Evolutionary conservation across 352 stramenopile genomes (phyloP), one percentile per base, ranked within the genome.

Genomic region (Phytophthora tubulina): DNA sequence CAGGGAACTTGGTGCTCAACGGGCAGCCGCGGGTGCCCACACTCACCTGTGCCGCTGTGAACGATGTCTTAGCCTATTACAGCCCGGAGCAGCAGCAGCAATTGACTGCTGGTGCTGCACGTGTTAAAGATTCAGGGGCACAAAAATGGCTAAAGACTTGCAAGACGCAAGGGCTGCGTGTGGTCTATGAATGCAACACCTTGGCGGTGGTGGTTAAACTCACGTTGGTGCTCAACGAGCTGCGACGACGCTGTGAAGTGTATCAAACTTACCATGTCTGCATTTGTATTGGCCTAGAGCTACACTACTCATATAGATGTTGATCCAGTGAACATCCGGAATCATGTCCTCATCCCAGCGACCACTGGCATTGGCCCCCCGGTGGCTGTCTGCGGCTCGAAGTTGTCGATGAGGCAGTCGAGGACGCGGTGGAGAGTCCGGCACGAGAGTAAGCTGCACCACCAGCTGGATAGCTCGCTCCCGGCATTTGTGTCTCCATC

Each of bases 351-450:
- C 35, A 76, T 13, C 61, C 69, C 39, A 76, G 76, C 8, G 79
- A 85, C 84, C 86, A 93, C 62, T 91, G 88, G 36, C 75, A 90
- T 53, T 72, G 82, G 4, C 86, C 84, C 32, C 86, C 86, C 0
- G 86, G 86, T 36, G 86, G 82, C 46, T 93, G 86, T 55, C 86
- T 76, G 52, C 70, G 64, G 39, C 45, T 67, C 14, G 64, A 71
- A 27, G 41, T 9, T 39, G 45, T 73, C 6, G 63, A 72, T 14
- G 70, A 73, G 7, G 50, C 46, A 0, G 51, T 67, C 27, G 70
- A 73, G 10, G 58, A 73, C 2, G 64, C 64, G 3, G 70, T 73
- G 30, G 70, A 70, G 27, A 73, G 52, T 32, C 70, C 63, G 33
- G 46, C 63, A 9, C 69, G 69, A 67, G 55, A 76, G 33, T 72